Evolutionary conservation across 495 filamentous ascomycete genomes (phyloP).

Genomic region (Penicillium lividum): DNA sequence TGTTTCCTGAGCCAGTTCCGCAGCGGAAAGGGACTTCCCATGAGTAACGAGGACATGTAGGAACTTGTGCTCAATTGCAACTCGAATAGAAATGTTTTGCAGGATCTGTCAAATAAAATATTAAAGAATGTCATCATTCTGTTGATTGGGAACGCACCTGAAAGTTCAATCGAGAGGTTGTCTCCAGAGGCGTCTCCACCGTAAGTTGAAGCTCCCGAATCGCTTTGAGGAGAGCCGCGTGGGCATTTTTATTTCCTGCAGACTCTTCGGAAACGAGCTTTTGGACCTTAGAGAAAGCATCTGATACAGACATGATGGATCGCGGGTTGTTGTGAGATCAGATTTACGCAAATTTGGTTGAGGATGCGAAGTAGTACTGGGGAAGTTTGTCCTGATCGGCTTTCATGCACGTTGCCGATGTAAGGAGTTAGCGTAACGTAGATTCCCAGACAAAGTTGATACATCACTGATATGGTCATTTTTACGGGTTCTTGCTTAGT

Average conservation of each 20-base stretch:
- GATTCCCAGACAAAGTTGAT: neutral
- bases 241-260: constrained; percentile 18
- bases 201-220: constrained; percentile 27
- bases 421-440: neutral
- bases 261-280: constrained; percentile 21
- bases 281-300: constrained; percentile 19
- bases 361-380: neutral
- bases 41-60: constrained; percentile 11
- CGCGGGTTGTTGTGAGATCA: neutral
- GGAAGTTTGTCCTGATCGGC: neutral
- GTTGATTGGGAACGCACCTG: constrained; percentile 15
- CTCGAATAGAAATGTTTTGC: constrained; percentile 16
- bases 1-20: constrained; percentile 8
- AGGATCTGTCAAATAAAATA: constrained; percentile 1
- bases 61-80: constrained; percentile 16
- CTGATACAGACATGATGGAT: constrained; percentile 11
- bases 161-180: constrained; percentile 27
- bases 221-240: constrained; percentile 21
- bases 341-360: neutral
- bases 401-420: constrained; percentile 1
- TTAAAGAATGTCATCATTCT: neutral
- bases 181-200: constrained; percentile 27
- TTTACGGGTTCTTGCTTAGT: neutral
- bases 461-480: neutral
- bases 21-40: constrained; percentile 10